Conservation (phyloP, 2,329 filamentous ascomycete species). For the Arthrobotrys sphaeroides region DNA sequence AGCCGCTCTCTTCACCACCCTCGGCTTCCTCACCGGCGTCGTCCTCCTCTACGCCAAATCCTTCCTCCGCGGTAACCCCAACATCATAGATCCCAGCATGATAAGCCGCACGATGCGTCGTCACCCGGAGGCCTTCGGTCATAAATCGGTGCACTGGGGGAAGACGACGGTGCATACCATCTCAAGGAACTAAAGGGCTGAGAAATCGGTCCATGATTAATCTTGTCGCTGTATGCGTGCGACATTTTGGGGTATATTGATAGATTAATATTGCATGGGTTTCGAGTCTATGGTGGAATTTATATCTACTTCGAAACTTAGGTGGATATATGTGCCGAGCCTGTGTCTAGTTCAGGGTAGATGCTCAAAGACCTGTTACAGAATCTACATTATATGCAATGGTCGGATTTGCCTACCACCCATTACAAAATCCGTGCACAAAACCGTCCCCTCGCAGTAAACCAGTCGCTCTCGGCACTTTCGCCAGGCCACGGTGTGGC, state of each 20-base stretch:
- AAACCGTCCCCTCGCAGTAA: not conserved
- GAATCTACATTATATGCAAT: not conserved
- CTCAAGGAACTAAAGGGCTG: not conserved
- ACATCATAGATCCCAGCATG: not conserved
- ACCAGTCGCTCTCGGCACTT: not conserved
- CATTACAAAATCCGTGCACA: not conserved
- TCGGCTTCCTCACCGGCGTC: conserved; percentile 2
- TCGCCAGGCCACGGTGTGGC: not conserved
- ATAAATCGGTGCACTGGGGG: conserved; percentile 39
- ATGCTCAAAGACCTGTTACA: too few species aligned
- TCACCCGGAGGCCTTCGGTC: not conserved
- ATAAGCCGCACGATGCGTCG: conserved; percentile 6
- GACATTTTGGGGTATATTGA: too few species aligned
- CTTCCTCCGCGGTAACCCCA: not conserved
- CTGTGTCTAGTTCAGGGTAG: too few species aligned
- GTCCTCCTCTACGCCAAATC: conserved; percentile 8
- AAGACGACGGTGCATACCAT: conserved; percentile 3
- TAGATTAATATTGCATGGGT: too few species aligned
- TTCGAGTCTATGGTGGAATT: too few species aligned
- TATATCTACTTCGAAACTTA: too few species aligned
- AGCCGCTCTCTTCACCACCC: not conserved
- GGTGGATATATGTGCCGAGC: too few species aligned
- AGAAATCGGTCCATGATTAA: too few species aligned
- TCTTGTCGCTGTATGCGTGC: too few species aligned
- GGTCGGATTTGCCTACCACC: not conserved